phyloP scores from a whole-genome alignment of 192 early-diverging fungal species.

The Chytriomyces sp. region DNA sequence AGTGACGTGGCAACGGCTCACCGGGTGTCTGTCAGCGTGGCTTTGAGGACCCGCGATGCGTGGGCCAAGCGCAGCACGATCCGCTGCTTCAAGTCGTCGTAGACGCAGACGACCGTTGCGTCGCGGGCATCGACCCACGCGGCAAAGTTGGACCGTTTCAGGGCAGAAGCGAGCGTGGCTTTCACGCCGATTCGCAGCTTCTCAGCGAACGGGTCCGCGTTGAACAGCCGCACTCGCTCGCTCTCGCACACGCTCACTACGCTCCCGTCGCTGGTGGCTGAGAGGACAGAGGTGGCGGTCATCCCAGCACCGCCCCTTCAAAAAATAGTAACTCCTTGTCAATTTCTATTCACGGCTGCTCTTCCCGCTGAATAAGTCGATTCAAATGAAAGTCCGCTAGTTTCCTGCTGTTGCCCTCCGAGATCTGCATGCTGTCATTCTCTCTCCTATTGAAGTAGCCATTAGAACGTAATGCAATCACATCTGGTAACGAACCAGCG shows the following conservation, averaged over 20 bases:
- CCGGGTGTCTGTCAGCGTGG: too few relatives aligned
- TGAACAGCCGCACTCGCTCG: slow-evolving; percentile 8
- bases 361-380: slow-evolving; percentile 31
- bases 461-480: background rate
- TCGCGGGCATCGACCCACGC: slow-evolving; percentile 83
- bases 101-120: slow-evolving; percentile 83
- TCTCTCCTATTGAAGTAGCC: slow-evolving; percentile 40
- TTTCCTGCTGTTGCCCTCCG: slow-evolving; percentile 48
- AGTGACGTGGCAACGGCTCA: too few relatives aligned
- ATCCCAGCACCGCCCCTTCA: too few relatives aligned
- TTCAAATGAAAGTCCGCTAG: slow-evolving; percentile 54
- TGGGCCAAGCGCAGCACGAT: slow-evolving; percentile 78
- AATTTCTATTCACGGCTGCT: too few relatives aligned
- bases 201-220: slow-evolving; percentile 15
- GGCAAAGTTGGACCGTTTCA: slow-evolving; percentile 82
- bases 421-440: slow-evolving; percentile 53
- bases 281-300: too few relatives aligned
- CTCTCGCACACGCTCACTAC: background rate
- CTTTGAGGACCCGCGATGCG: slow-evolving; percentile 73
- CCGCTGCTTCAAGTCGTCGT: slow-evolving; percentile 77
- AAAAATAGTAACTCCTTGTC: too few relatives aligned
- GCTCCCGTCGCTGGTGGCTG: too few relatives aligned
- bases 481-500: slow-evolving; percentile 24
- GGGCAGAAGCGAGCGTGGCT: slow-evolving; percentile 80
- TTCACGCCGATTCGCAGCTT: slow-evolving; percentile 39